phyloP scores from a whole-genome alignment of 495 filamentous ascomycete genomes.

The Neurospora sp. region DNA sequence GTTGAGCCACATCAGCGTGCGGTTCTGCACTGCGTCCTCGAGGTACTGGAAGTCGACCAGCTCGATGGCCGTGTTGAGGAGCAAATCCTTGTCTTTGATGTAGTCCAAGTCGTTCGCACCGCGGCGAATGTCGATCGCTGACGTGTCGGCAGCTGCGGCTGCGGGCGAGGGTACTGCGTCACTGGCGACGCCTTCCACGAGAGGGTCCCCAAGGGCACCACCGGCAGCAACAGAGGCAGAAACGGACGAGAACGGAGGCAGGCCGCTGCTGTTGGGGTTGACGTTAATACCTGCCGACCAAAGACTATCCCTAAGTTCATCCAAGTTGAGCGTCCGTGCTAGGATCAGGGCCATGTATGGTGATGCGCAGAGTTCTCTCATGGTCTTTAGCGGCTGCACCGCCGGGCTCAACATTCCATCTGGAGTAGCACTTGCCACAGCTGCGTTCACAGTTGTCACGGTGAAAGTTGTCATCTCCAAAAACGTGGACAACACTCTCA shows the following conservation, averaged over 20 bases:
- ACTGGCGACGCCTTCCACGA: not conserved
- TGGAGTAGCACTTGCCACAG: constrained; percentile 5
- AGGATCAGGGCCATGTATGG: constrained; percentile 44
- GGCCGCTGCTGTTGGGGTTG: constrained; percentile 21
- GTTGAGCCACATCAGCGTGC: constrained; percentile 42
- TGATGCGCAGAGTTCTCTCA: constrained; percentile 27
- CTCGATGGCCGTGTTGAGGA: constrained; percentile 45
- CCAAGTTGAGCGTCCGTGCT: constrained; percentile 32
- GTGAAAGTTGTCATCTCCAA: constrained; percentile 44
- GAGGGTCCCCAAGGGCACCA: not conserved
- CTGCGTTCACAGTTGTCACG: not conserved
- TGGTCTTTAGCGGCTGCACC: constrained; percentile 2
- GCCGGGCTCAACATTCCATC: constrained; percentile 6
- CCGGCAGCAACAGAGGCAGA: not conserved
- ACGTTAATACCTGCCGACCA: constrained; percentile 37
- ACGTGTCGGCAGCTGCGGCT: not conserved
- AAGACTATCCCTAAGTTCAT: constrained; percentile 41
- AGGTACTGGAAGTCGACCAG: constrained; percentile 47
- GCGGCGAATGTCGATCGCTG: constrained; percentile 11
- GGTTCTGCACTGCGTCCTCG: constrained; percentile 43
- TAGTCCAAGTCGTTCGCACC: constrained; percentile 30
- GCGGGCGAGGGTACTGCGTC: constrained; percentile 14
- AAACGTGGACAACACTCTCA: constrained; percentile 48
- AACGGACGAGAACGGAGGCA: not conserved
- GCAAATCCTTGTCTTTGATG: constrained; percentile 44